These are phyloP conservation scores for Austroboletus niveus DNA, from an alignment of 1,284 basidiomycete species.

Conservation along the genomic window DNA sequence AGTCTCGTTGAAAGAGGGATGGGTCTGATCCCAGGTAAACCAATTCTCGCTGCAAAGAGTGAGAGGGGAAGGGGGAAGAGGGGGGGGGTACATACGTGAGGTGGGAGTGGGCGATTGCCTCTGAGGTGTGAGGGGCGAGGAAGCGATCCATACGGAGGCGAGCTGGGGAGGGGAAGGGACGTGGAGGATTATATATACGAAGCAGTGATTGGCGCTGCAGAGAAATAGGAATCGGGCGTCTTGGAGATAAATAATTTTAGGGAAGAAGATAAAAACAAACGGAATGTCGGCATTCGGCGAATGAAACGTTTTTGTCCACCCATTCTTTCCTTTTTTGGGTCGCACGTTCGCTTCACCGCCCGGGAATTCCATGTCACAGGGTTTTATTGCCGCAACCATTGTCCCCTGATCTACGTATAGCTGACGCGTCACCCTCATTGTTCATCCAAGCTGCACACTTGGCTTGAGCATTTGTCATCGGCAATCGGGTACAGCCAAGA, in stretches of 20 bases:
- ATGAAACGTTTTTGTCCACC: slow-evolving; percentile 13
- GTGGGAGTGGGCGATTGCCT: slow-evolving; percentile 67
- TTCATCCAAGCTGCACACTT: too few relatives aligned
- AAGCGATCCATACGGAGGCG: slow-evolving; percentile 56
- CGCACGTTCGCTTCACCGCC: slow-evolving; percentile 19
- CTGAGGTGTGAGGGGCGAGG: slow-evolving; percentile 67
- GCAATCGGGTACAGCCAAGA: too few relatives aligned
- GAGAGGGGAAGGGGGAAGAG: not conserved
- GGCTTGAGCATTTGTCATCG: too few relatives aligned
- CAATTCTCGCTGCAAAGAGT: slow-evolving; percentile 49
- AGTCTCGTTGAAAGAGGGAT: slow-evolving; percentile 67
- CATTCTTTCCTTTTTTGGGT: slow-evolving; percentile 10
- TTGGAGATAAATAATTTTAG: not conserved
- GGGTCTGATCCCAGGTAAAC: slow-evolving; percentile 64
- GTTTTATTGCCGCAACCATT: too few relatives aligned
- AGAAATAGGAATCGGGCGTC: slow-evolving; percentile 10
- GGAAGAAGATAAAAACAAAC: not conserved
- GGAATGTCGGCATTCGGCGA: slow-evolving; percentile 2
- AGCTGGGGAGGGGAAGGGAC: not conserved
- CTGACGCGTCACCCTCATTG: too few relatives aligned
- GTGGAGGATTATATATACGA: slow-evolving; percentile 6
- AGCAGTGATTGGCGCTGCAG: slow-evolving; percentile 14
- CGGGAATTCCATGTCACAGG: too few relatives aligned
- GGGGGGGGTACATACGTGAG: slow-evolving; percentile 51
- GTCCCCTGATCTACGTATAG: too few relatives aligned